A percentile compares a stretch with the other conserved stretches of the same genome.
These are phyloP conservation scores for Schizophyllum commune DNA, from an alignment of 1,284 basidiomycete species.

Conservation along the genomic window DNA sequence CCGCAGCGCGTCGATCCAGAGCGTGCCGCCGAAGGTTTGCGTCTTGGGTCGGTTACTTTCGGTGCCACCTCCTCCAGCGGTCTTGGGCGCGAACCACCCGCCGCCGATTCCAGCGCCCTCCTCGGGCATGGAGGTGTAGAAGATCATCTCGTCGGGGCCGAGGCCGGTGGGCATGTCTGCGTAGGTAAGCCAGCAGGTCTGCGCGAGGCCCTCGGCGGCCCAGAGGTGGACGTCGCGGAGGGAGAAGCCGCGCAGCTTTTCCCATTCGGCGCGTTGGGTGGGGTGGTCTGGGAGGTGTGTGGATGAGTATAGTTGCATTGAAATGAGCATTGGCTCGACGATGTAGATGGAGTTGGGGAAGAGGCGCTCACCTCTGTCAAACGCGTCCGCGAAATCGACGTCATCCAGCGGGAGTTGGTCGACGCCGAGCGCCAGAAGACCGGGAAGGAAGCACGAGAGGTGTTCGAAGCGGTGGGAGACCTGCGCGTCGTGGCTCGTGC, in stretches of 20 bases:
- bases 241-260: constrained; percentile 17
- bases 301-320: not conserved
- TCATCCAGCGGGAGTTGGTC: constrained; percentile 50
- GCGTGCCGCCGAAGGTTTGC: constrained; percentile 15
- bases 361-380: constrained; percentile 21
- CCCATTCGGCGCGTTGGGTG: constrained; percentile 24
- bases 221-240: constrained; percentile 50
- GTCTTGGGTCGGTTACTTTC: constrained; percentile 7
- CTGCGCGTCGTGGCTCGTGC: constrained; percentile 18
- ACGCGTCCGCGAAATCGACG: constrained; percentile 17
- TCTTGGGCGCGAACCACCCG: constrained; percentile 4
- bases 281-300: constrained; percentile 29
- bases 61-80: constrained; percentile 6
- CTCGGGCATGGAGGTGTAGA: constrained; percentile 6
- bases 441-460: constrained; percentile 73
- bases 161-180: constrained; percentile 54
- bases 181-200: constrained; percentile 59
- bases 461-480: constrained; percentile 61
- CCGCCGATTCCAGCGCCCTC: constrained; percentile 7
- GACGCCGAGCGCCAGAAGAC: constrained; percentile 66
- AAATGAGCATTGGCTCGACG: not conserved
- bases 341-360: constrained; percentile 11
- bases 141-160: constrained; percentile 45
- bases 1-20: constrained; percentile 45
- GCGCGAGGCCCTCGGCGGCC: constrained; percentile 62